Base-by-base conservation (phyloP, 805 yeast genomes). In the Scheffersomyces amazonensis region DNA sequence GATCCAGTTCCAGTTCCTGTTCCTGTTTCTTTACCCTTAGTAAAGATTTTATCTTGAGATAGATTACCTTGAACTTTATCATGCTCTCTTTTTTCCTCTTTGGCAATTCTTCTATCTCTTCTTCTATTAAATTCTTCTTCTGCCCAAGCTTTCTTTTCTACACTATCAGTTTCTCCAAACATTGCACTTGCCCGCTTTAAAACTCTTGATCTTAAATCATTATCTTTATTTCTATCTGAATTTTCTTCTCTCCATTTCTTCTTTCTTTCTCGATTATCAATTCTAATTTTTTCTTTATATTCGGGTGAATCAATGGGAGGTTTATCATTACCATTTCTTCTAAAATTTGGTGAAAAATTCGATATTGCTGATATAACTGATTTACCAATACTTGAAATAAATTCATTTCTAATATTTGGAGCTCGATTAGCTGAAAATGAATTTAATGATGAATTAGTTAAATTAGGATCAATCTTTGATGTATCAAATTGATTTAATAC, bases 201-300 rank as follows among this genome's bases (percentile, higher is more conserved):
- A 16, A 91, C 81, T 39, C 98, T 69, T 0, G 86, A 78, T 36
- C 95, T 72, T 38, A 91, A 66, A 54, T 91, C 98, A 51, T 87
- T 83, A 57, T 89, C 96, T 64, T 87, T 83, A 59, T 90, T 90
- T 47, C 93, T 72, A 42, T 83, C 83, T 7, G 77, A 75, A 54
- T 91, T 88, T 19, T 78, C 81, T 46, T 80, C 90, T 52, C 96
- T 71, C 96, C 96, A 87, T 47, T 77, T 75, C 62, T 84, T 81
- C 64, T 87, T 87, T 16, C 96, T 67, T 37, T 80, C 86, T 34
- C 95, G 67, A 52, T 87, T 87, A 34, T 80, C 90, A 18, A 73
- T 49, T 34, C 89, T 64, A 9, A 81, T 66, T 43, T 78, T 73
- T 50, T 82, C 87, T 43, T 73, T 73, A 33, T 67, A 64, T 42